Base-by-base conservation (phyloP, 2,329 filamentous ascomycete genomes). In the Phialophora verrucosa region DNA sequence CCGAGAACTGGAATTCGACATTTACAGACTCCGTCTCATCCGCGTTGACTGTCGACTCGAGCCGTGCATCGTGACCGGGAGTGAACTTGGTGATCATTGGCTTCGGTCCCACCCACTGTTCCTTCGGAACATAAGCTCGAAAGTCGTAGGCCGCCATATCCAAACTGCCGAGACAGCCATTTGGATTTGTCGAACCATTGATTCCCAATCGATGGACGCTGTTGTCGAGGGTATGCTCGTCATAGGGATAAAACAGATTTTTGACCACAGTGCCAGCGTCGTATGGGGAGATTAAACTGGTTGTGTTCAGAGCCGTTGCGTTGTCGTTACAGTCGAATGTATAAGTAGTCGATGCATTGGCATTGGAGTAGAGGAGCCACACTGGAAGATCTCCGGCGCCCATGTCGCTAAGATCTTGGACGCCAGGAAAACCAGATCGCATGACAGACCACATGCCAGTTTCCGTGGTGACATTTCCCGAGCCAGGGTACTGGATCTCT, bases 201-300 rank as follows among this genome's bases (percentile, higher is more conserved):
- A 85, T 78, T 12, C 80, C 80, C 47, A 87, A 78, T 32, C 77
- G 77, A 4, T 79, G 75, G 0, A 78, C 74, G 1, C 85, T 83
- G 0, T 75, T 73, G 57, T 79, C 78, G n/a, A 90, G 76, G 0
- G 76, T 82, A 64, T 83, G 78, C 67, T 86, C 82, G 27, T 87
- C 85, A 70, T 85, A 87, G 0, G 87, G 87, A 72, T 84, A 85
- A 74, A 90, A 88, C 12, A 90, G 73, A 71, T 88, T 89, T 73
- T 84, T 86, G 67, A 90, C 87, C 0, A 80, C 84, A 1, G 82
- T 84, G 12, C 81, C 83, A 2, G 76, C 74, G 12, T 80, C 77
- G 64, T 87, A 90, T 0, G 87, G 85, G 10, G 87, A 78, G 44
- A 89, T 77, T 44, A 89, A 80, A 1, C 84, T 84, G n/a, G 69